These are phyloP conservation scores for Microcyclospora pomicola DNA, from an alignment of 2,329 filamentous ascomycete genomes.

Conservation along the genomic window DNA sequence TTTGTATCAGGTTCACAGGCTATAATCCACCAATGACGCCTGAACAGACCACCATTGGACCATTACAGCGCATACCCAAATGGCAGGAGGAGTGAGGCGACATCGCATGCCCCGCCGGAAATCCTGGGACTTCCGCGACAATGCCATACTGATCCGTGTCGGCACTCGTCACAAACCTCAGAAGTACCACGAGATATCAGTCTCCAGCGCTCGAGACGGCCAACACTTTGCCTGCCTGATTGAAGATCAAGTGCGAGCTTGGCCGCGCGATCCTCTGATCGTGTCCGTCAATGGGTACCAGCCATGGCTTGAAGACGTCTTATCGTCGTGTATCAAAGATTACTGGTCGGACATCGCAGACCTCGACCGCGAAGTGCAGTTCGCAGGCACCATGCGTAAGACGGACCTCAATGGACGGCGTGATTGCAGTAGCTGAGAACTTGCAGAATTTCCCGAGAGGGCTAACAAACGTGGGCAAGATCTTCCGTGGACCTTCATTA, in stretches of 20 bases:
- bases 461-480: conserved; percentile 17
- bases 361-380: conserved; percentile 23
- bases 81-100: neutral
- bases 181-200: conserved; percentile 17
- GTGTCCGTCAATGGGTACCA: conserved; percentile 23
- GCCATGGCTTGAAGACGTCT: conserved; percentile 22
- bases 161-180: conserved; percentile 17
- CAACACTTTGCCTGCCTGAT: conserved; percentile 18
- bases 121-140: conserved; percentile 10
- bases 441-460: conserved; percentile 19
- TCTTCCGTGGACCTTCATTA: conserved; percentile 25
- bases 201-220: conserved; percentile 16
- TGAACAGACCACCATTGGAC: too few relatives aligned
- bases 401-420: too few relatives aligned
- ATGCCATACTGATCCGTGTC: conserved; percentile 18
- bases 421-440: too few relatives aligned
- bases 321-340: conserved; percentile 21
- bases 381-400: conserved; percentile 17
- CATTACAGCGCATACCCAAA: too few relatives aligned
- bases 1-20: too few relatives aligned
- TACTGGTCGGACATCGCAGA: conserved; percentile 21
- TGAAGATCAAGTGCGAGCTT: conserved; percentile 18
- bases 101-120: conserved; percentile 10
- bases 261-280: conserved; percentile 21
- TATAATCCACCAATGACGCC: too few relatives aligned